These are phyloP conservation scores for Thuidium tamariscinum DNA, from an alignment of 225 moss, liverwort and hornwort genomes.

Conservation along the genomic window DNA sequence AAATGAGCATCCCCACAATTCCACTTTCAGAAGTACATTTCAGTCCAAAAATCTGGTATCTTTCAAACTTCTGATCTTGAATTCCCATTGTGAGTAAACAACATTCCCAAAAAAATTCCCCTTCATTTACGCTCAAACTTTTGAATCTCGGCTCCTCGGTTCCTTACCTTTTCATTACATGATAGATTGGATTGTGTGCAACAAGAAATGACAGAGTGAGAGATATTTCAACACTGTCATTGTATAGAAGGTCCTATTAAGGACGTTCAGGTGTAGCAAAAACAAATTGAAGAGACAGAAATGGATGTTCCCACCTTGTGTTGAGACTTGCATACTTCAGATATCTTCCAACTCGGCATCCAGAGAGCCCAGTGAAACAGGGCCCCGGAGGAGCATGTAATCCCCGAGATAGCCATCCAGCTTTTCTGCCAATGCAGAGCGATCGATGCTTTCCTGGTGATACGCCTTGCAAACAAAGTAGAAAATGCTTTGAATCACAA, in stretches of 20 bases:
- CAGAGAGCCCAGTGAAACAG: constrained; percentile 37
- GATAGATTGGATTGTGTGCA: neutral
- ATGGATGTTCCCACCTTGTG: neutral
- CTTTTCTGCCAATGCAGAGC: constrained; percentile 57
- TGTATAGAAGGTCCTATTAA: neutral
- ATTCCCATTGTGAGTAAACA: neutral
- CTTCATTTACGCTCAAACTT: neutral
- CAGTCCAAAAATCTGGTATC: neutral
- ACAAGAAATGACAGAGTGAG: neutral
- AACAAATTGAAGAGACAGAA: neutral
- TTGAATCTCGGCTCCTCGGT: neutral
- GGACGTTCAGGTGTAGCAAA: neutral
- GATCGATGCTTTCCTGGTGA: constrained; percentile 71
- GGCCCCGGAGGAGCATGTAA: constrained; percentile 56
- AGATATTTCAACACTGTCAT: neutral
- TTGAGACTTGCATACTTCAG: neutral
- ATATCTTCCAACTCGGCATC: constrained; percentile 47
- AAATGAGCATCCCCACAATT: neutral
- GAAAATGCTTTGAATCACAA: constrained; percentile 66
- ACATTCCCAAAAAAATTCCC: neutral
- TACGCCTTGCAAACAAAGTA: constrained; percentile 78
- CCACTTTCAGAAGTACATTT: neutral
- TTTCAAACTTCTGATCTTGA: neutral
- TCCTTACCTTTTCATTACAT: neutral
- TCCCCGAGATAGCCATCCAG: constrained; percentile 79